Evolutionary conservation across 805 yeast species (phyloP).

Genomic region (Clavispora fructus): DNA sequence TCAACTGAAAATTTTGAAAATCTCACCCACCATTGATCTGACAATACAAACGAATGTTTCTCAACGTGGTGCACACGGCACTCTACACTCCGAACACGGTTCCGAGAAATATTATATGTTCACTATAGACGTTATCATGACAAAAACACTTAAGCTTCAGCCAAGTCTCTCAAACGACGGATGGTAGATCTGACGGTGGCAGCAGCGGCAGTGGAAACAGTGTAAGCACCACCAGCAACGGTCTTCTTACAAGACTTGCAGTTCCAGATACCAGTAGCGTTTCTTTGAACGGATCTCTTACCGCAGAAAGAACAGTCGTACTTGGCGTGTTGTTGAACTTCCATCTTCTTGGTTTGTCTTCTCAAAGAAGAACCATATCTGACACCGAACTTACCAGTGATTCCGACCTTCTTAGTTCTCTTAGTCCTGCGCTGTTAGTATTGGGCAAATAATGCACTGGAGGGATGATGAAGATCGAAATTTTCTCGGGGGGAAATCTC

Average conservation of each 20-base stretch:
- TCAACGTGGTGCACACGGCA: no score
- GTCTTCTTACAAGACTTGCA: slow-evolving; percentile 94
- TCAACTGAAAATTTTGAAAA: no score
- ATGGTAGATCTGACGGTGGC: slow-evolving; percentile 99
- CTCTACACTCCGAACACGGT: background rate
- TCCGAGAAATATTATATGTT: slow-evolving; percentile 5
- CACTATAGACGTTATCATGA: slow-evolving; percentile 12
- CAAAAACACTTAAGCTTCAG: slow-evolving; percentile 78
- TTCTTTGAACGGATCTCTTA: slow-evolving; percentile 96
- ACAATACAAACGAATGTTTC: no score
- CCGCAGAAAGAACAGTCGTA: slow-evolving; percentile 99
- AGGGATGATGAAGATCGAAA: no score
- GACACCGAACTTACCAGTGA: slow-evolving; percentile 99
- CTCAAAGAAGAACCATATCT: slow-evolving; percentile 99
- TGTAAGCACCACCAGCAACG: slow-evolving; percentile 99
- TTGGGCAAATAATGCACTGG: background rate
- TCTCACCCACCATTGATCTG: no score
- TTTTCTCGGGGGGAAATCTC: no score
- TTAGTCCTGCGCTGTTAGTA: slow-evolving; percentile 69
- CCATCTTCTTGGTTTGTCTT: slow-evolving; percentile 99
- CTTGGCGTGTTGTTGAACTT: slow-evolving; percentile 97
- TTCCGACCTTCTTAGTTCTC: slow-evolving; percentile 99
- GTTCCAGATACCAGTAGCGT: slow-evolving; percentile 98
- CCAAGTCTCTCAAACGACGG: slow-evolving; percentile 99
- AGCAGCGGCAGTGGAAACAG: slow-evolving; percentile 99